phyloP scores from a whole-genome alignment of 2,329 filamentous ascomycete species.

The Trichothecium sympodiale region DNA sequence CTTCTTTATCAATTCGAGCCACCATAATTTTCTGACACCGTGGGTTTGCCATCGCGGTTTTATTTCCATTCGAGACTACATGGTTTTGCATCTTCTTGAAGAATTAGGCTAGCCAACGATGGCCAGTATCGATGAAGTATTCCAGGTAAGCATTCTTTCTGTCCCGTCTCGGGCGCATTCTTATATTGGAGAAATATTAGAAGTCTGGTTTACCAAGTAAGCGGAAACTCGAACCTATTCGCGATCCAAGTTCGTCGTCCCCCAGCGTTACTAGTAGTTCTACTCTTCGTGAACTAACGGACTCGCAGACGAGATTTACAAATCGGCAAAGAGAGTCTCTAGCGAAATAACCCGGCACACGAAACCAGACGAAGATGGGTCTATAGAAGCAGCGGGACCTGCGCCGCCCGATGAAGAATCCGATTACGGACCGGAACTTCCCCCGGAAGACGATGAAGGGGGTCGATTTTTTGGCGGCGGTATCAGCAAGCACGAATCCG shows the following conservation, averaged over 20 bases:
- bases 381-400: slow-evolving; percentile 32
- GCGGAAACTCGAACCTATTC: slow-evolving; percentile 50
- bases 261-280: neutral
- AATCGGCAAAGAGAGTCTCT: slow-evolving; percentile 42
- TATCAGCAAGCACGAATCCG: slow-evolving; percentile 67
- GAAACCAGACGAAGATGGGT: slow-evolving; percentile 29
- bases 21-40: too few relatives aligned
- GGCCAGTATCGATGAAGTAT: slow-evolving; percentile 49
- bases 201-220: slow-evolving; percentile 41
- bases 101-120: slow-evolving; percentile 20
- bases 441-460: slow-evolving; percentile 57
- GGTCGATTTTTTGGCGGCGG: slow-evolving; percentile 94
- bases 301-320: slow-evolving; percentile 48
- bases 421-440: slow-evolving; percentile 33
- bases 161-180: too few relatives aligned
- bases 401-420: slow-evolving; percentile 31
- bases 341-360: slow-evolving; percentile 34
- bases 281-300: neutral
- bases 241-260: slow-evolving; percentile 46
- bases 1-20: too few relatives aligned
- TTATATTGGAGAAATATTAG: slow-evolving; percentile 14
- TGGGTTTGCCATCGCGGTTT: too few relatives aligned
- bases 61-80: too few relatives aligned
- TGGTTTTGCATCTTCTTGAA: too few relatives aligned
- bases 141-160: slow-evolving; percentile 31